Conservation (phyloP, 1,284 basidiomycete species). For the Veloboletus limbatus region DNA sequence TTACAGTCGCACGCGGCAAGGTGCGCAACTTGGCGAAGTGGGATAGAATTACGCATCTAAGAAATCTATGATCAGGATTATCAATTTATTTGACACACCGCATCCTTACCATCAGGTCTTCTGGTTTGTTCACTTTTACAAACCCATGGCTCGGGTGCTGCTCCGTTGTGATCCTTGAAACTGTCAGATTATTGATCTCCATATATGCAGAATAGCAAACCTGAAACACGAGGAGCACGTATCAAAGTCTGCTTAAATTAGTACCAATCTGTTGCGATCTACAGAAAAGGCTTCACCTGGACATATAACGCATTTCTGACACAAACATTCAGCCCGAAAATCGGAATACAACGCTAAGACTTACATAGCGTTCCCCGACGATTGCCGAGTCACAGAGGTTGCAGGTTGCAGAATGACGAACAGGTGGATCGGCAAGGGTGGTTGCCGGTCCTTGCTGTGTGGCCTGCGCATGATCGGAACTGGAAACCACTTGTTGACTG, state of each 20-base stretch:
- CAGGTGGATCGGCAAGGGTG: slow-evolving; percentile 20
- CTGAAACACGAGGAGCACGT: slow-evolving; percentile 70
- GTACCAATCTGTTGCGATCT: not conserved
- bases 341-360: slow-evolving; percentile 28
- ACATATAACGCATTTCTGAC: slow-evolving; percentile 68
- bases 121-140: slow-evolving; percentile 57
- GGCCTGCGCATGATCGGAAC: slow-evolving; percentile 5
- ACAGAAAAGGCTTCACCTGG: slow-evolving; percentile 38
- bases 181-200: not conserved
- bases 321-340: slow-evolving; percentile 3
- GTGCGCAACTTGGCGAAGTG: slow-evolving; percentile 34
- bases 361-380: slow-evolving; percentile 63
- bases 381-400: slow-evolving; percentile 75
- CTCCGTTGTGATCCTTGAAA: slow-evolving; percentile 54
- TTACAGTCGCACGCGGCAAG: slow-evolving; percentile 53
- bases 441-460: not conserved
- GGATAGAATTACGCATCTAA: slow-evolving; percentile 26
- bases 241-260: slow-evolving; percentile 55
- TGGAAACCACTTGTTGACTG: slow-evolving; percentile 2
- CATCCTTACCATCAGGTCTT: slow-evolving; percentile 52
- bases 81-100: not conserved
- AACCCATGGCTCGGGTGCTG: slow-evolving; percentile 81
- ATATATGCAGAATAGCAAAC: slow-evolving; percentile 32
- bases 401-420: slow-evolving; percentile 61
- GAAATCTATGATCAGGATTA: not conserved